Conservation (phyloP, 768 basidiomycete genomes). For the Amanita rubescens region DNA sequence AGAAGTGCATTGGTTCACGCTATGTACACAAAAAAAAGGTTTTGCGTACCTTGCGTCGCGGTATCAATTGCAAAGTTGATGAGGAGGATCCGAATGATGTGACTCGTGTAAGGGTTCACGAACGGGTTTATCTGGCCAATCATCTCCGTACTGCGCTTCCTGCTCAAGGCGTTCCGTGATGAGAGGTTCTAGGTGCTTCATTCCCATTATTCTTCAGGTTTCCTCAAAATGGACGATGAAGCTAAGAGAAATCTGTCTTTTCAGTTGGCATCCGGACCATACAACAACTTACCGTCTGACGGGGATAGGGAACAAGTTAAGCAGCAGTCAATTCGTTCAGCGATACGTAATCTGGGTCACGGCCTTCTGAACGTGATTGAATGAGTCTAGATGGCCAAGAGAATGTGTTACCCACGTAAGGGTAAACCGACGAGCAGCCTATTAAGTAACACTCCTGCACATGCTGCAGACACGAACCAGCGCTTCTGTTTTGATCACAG, state of each 20-base stretch:
- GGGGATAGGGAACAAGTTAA: conserved; percentile 18
- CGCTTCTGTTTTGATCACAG: no score
- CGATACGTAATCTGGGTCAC: conserved; percentile 13
- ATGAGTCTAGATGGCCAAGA: neutral
- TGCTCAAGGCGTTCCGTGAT: conserved; percentile 20
- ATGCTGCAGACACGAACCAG: no score
- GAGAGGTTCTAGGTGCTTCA: conserved; percentile 20
- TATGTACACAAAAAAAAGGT: neutral
- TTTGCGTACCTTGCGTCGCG: conserved; percentile 26
- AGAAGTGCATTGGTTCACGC: neutral
- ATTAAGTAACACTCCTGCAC: conserved; percentile 13
- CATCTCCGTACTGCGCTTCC: conserved; percentile 16
- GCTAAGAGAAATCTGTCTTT: conserved; percentile 4
- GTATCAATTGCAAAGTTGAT: conserved; percentile 40
- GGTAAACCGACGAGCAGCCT: conserved; percentile 21
- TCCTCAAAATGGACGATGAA: conserved; percentile 12
- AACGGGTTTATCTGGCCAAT: conserved; percentile 26
- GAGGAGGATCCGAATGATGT: conserved; percentile 29
- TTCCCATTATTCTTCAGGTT: conserved; percentile 10
- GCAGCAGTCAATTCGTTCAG: conserved; percentile 14
- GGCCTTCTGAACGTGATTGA: conserved; percentile 10
- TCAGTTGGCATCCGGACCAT: neutral
- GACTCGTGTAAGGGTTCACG: neutral
- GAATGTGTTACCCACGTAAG: conserved; percentile 13
- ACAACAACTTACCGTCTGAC: conserved; percentile 17